phyloP scores from a whole-genome alignment of 345 rosid genomes.

The Citrus hindsii region DNA sequence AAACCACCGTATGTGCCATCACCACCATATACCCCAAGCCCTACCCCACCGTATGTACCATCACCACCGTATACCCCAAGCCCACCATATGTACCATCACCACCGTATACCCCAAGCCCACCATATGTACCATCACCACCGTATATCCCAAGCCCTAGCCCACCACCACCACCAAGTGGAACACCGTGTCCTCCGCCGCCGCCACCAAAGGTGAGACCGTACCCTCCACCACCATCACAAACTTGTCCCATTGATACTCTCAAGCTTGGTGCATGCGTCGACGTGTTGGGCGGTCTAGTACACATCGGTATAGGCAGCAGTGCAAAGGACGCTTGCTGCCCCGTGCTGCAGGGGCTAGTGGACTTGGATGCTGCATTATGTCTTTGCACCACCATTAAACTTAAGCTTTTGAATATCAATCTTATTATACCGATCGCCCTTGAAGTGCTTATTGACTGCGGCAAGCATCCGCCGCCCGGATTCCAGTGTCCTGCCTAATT shows the following conservation, averaged over 20 bases:
- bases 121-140: no score
- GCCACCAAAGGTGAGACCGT: slow-evolving; percentile 13
- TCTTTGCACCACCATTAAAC: slow-evolving; percentile 80
- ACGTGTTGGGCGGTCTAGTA: slow-evolving; percentile 59
- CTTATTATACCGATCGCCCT: slow-evolving; percentile 77
- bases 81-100: no score
- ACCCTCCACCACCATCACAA: slow-evolving; percentile 41
- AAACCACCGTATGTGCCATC: fast-evolving
- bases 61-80: no score
- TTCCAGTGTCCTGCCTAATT: slow-evolving; percentile 56
- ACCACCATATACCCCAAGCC: no score
- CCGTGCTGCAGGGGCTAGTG: slow-evolving; percentile 60
- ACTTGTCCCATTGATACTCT: slow-evolving; percentile 37
- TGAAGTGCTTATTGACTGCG: slow-evolving; percentile 75
- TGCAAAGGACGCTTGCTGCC: slow-evolving; percentile 78
- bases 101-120: no score
- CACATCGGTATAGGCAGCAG: slow-evolving; percentile 37
- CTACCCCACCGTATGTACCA: fast-evolving
- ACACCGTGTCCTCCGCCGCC: slow-evolving; percentile 30
- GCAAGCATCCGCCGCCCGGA: slow-evolving; percentile 56
- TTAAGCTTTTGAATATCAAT: slow-evolving; percentile 70
- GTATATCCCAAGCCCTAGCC: no score
- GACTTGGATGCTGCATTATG: slow-evolving; percentile 89
- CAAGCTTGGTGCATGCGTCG: slow-evolving; percentile 76
- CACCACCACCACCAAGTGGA: neutral